Evolutionary conservation across 805 yeast species (phyloP), one percentile per base, ranked within the genome.

Genomic region (Tetrapisispora namnaoensis): DNA sequence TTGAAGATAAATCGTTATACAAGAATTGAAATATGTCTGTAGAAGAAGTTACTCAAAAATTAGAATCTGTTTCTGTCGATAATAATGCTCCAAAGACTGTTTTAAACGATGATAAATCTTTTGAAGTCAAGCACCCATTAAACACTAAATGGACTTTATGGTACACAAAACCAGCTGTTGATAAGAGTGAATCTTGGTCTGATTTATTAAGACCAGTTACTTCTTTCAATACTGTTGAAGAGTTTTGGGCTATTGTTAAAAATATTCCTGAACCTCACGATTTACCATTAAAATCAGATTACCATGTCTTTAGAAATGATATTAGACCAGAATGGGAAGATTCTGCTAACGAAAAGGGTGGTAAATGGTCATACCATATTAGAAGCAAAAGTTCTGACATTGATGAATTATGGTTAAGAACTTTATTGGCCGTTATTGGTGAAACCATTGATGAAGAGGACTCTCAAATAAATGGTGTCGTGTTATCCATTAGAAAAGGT

Each of bases 261-360:
- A 85, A 95, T 40, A 83, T 93, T 59, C 98, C 98, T 57, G 81
- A 80, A 60, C 96, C 95, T 46, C 79, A 80, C 54, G 96, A 89
- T 65, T 77, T 93, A 65, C 98, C 98, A 59, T 65, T 83, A 61
- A 86, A 83, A 70, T 86, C 96, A 13, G 98, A 93, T 71, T 91
- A 91, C 72, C 95, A 93, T 68, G 79, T 91, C 63, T 93, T 93
- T 76, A 85, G 91, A 72, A 86, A 84, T 66, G 95, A 89, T 50
- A 81, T 93, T 62, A 84, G 87, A 69, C 99, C 99, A 49, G 98
- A 93, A 76, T 93, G 99, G 99, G 99, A 93, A 76, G 98, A 93
- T 69, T 75, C 72, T 48, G 78, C 80, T 55, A 93, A 93, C 70
- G 69, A 86, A 51, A 76, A 82, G 58, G 99, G 99, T 65, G 99